phyloP scores from a whole-genome alignment of 495 filamentous ascomycete genomes.

The Chaetomium tenue region DNA sequence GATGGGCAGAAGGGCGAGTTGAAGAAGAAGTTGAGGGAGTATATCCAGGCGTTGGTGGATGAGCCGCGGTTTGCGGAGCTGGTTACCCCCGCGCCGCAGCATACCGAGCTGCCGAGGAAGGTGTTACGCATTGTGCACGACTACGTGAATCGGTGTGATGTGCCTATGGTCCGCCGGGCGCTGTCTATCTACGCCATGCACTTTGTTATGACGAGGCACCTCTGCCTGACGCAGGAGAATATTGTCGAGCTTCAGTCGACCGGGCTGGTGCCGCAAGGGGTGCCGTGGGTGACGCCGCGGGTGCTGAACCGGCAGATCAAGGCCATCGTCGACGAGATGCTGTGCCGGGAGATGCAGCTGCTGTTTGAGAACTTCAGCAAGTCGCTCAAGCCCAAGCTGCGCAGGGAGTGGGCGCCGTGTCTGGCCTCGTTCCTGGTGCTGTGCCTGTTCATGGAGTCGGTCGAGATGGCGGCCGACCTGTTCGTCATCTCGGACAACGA shows the following conservation, averaged over 20 bases:
- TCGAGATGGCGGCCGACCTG: constrained; percentile 50
- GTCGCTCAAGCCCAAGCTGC: constrained; percentile 49
- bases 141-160: constrained; percentile 39
- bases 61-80: constrained; percentile 45
- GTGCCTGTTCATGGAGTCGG: constrained; percentile 52
- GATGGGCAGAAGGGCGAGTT: constrained; percentile 41
- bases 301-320: constrained; percentile 55
- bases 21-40: constrained; percentile 40
- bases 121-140: constrained; percentile 45
- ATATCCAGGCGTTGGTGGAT: constrained; percentile 44
- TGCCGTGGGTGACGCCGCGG: constrained; percentile 46
- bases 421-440: constrained; percentile 52
- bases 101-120: constrained; percentile 43
- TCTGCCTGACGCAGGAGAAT: constrained; percentile 46
- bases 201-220: constrained; percentile 50
- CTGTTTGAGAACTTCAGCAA: constrained; percentile 49
- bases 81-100: constrained; percentile 43
- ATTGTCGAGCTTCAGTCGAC: constrained; percentile 38
- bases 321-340: constrained; percentile 49
- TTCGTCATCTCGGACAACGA: constrained; percentile 51
- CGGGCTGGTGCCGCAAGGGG: constrained; percentile 36
- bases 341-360: constrained; percentile 43
- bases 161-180: constrained; percentile 45
- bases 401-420: constrained; percentile 52
- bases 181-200: constrained; percentile 52